phyloP scores from a whole-genome alignment of 805 yeast species.

The Ogataea pignaliae region DNA sequence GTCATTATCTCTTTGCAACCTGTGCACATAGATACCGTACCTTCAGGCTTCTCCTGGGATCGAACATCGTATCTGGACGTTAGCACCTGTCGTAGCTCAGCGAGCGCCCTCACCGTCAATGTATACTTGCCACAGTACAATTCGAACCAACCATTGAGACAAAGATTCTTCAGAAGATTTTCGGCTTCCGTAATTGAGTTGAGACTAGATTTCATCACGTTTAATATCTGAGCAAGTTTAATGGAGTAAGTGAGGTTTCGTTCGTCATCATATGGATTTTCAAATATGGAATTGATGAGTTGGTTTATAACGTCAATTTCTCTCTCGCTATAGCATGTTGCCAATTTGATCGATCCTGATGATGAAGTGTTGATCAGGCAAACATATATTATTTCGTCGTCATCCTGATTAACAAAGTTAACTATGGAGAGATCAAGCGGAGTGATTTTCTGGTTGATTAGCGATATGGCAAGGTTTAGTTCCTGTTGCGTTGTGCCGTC shows the following conservation, averaged over 20 bases:
- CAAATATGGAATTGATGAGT: conserved; percentile 36
- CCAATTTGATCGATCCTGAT: conserved; percentile 34
- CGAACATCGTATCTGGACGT: conserved; percentile 38
- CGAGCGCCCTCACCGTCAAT: conserved; percentile 37
- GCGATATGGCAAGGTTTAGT: conserved; percentile 6
- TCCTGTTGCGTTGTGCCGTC: too few species aligned
- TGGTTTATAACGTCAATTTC: conserved; percentile 45
- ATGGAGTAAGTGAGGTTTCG: conserved; percentile 31
- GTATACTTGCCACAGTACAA: conserved; percentile 31
- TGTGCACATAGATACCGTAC: conserved; percentile 39
- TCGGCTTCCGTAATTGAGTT: conserved; percentile 31
- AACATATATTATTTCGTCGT: conserved; percentile 24
- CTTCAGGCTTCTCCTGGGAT: conserved; percentile 26
- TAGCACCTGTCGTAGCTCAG: conserved; percentile 45
- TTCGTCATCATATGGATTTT: conserved; percentile 22
- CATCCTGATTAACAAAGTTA: conserved; percentile 27
- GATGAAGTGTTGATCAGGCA: conserved; percentile 33
- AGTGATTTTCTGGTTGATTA: conserved; percentile 28
- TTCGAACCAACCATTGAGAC: conserved; percentile 53
- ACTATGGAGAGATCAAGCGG: conserved; percentile 38
- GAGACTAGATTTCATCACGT: conserved; percentile 16
- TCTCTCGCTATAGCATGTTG: conserved; percentile 32
- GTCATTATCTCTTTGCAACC: conserved; percentile 54
- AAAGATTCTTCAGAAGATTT: conserved; percentile 35
- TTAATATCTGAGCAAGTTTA: conserved; percentile 33